A percentile compares a stretch with the other conserved stretches of the same genome.
Conservation (phyloP, 2,329 filamentous ascomycete genomes). For the Aspergillus niger region DNA sequence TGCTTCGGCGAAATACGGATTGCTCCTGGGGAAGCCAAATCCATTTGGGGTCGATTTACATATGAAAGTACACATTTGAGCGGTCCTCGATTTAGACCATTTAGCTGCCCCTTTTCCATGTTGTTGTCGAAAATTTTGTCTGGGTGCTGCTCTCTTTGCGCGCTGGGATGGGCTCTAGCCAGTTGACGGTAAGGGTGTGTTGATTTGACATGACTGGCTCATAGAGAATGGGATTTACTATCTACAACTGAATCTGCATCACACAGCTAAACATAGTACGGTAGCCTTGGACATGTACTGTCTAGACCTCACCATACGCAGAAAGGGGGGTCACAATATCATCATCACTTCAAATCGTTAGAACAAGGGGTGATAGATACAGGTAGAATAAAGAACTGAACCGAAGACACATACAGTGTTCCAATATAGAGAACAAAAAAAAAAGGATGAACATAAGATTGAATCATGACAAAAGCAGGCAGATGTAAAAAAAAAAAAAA, state of each 20-base stretch:
- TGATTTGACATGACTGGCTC: slow-evolving; percentile 21
- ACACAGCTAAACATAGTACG: too few relatives aligned
- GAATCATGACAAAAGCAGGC: slow-evolving; percentile 17
- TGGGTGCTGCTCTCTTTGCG: slow-evolving; percentile 7
- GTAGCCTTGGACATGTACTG: too few relatives aligned
- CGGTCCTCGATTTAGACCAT: slow-evolving; percentile 14
- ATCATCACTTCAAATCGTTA: slow-evolving; percentile 1
- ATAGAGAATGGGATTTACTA: slow-evolving; percentile 22
- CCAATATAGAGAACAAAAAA: not conserved
- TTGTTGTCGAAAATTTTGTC: slow-evolving; percentile 2
- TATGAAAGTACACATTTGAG: slow-evolving; percentile 1
- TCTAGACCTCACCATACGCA: too few relatives aligned
- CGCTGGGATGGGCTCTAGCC: slow-evolving; percentile 13
- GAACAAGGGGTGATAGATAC: slow-evolving; percentile 3
- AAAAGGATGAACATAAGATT: slow-evolving; percentile 4
- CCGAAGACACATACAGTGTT: not conserved
- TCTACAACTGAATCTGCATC: slow-evolving; percentile 8
- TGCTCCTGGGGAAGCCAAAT: slow-evolving; percentile 5
- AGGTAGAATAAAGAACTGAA: not conserved
- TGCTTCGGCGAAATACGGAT: slow-evolving; percentile 1
- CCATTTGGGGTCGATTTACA: slow-evolving; percentile 9
- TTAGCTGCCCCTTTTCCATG: slow-evolving; percentile 3
- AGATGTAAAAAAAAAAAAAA: not conserved
- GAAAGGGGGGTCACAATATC: not conserved
- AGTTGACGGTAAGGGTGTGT: slow-evolving; percentile 17